Base-by-base conservation (phyloP, 768 basidiomycete species). In the Russula griseocarnosa region DNA sequence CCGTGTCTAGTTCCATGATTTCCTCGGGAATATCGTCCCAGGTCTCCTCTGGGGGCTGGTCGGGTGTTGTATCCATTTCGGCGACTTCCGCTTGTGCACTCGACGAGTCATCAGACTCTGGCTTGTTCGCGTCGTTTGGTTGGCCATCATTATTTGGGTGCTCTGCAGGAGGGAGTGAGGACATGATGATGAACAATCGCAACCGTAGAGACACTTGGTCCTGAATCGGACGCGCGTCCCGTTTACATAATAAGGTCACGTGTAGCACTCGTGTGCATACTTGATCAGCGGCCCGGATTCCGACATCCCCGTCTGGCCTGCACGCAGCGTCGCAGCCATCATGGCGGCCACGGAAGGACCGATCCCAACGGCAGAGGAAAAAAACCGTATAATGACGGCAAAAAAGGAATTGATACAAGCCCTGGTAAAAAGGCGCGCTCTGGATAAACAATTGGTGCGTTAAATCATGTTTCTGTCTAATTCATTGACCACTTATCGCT, bases 11-110 rank as follows among this genome's bases (percentile, higher is more conserved):
- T 36, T 81, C 77, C 75, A 87, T 76, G 69, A 99, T 89, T 40
- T 96, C 92, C 66, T 88, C 87, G 1, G 96, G 94, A 58, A 98
- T 89, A 75, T 98, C 95, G 26, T 86, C 87, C 86, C 92, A 93
- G 51, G 85, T 87, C 73, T 95, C 94, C 73, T 87, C 88, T 7
- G 79, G 76, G 0, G 85, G 82, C 38, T 79, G 79, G 72, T 90
- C 89, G 62, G 88, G 83, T 40, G 87, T 82, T 3, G 84, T 86
- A 73, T 92, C 90, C 90, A 92, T 92, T 46, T 65, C 64, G 50
- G 79, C 67, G 5, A 69, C 74, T 36, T 74, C 72, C 68, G 67
- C 73, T 69, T 66, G 75, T 61, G 71, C 47, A 28, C 69, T 13
- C 3, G 74, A 55, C 0, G 79, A 68, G 0, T 76, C 71, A 1